Percentiles rank a stretch among this genome's conserved stretches.
These are phyloP conservation scores for Colletotrichum musae DNA, from an alignment of 2,329 filamentous ascomycete genomes.

Conservation along the genomic window DNA sequence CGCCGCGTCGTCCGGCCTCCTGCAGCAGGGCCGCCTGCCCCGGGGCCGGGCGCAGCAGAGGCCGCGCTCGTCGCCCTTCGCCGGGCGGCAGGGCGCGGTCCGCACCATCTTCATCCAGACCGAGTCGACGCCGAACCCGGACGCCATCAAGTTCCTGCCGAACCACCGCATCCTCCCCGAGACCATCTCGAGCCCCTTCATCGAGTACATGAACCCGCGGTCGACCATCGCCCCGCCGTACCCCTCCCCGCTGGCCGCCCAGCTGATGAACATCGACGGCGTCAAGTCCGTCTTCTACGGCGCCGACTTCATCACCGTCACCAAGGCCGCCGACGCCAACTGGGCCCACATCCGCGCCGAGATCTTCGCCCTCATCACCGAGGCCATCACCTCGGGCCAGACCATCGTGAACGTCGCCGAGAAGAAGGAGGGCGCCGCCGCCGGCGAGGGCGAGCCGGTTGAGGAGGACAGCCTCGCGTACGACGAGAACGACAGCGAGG, in stretches of 20 bases:
- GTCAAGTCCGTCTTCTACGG: conserved; percentile 97
- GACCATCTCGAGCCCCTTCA: conserved; percentile 79
- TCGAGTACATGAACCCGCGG: conserved; percentile 93
- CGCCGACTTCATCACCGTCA: conserved; percentile 95
- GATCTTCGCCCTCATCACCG: conserved; percentile 94
- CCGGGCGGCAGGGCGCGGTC: conserved; percentile 52
- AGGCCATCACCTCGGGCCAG: conserved; percentile 88
- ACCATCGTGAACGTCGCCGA: conserved; percentile 82
- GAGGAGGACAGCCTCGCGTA: conserved; percentile 83
- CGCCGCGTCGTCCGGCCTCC: conserved; percentile 34
- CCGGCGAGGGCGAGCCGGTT: conserved; percentile 57
- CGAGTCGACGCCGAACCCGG: conserved; percentile 92
- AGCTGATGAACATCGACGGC: conserved; percentile 93
- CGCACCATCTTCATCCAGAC: conserved; percentile 98
- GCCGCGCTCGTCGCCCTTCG: conserved; percentile 36
- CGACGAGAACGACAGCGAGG: conserved; percentile 92
- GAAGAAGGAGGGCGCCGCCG: conserved; percentile 64
- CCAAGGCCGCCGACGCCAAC: conserved; percentile 87
- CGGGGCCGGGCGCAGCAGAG: conserved; percentile 12
- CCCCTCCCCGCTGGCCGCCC: conserved; percentile 90
- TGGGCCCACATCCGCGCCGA: conserved; percentile 98
- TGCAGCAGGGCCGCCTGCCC: conserved; percentile 28
- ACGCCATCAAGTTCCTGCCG: conserved; percentile 96
- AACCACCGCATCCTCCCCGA: conserved; percentile 89
- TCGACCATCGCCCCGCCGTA: conserved; percentile 90